Conservation (phyloP, 2,329 filamentous ascomycete species). For the Beauveria varroae region DNA sequence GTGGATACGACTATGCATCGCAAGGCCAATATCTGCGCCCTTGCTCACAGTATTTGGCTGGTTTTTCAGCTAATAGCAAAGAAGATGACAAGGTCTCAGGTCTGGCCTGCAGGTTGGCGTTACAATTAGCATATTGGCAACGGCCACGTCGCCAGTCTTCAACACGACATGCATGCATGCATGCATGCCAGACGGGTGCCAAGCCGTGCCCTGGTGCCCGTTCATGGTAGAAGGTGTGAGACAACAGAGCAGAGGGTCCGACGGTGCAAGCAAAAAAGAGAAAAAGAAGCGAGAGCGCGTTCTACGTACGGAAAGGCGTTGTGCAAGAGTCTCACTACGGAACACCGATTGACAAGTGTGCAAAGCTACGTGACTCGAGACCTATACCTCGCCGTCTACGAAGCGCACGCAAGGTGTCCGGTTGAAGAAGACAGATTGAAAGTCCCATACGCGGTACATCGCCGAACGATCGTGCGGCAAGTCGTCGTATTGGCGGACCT, state of each 20-base stretch:
- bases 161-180: constrained; percentile 2
- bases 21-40: not conserved
- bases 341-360: not conserved
- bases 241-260: not conserved
- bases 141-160: not conserved
- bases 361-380: not conserved
- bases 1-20: not conserved
- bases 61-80: not conserved
- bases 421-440: too few species aligned
- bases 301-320: not conserved
- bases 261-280: not conserved
- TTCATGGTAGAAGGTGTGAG: not conserved
- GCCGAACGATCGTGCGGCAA: not conserved
- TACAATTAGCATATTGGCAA: not conserved
- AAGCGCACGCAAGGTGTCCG: not conserved
- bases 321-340: not conserved
- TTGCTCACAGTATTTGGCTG: too few species aligned
- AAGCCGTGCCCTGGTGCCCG: not conserved
- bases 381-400: not conserved
- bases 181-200: not conserved
- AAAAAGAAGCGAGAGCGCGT: not conserved
- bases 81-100: not conserved
- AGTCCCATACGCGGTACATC: not conserved
- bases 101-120: not conserved
- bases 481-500: not conserved